A percentile compares a stretch with the other conserved stretches of the same genome.
phyloP scores from a whole-genome alignment of 768 basidiomycete genomes.

The Macrolepiota albuminosa region DNA sequence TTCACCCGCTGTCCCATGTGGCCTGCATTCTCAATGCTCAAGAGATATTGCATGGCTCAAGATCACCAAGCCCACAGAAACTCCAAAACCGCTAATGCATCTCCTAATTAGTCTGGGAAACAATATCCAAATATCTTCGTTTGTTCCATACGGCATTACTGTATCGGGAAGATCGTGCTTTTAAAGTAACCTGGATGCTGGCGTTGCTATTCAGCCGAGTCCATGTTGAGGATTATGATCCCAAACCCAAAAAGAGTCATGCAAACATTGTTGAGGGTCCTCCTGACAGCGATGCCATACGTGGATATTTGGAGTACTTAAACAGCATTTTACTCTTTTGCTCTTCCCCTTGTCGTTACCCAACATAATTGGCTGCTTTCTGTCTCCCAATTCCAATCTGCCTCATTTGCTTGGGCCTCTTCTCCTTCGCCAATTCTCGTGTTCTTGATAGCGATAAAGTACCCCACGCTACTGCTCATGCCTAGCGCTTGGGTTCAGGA shows the following conservation, averaged over 20 bases:
- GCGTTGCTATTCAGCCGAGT: slow-evolving; percentile 28
- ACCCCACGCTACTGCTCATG: slow-evolving; percentile 14
- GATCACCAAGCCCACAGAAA: slow-evolving; percentile 5
- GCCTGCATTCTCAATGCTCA: slow-evolving; percentile 3
- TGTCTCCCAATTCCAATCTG: neutral
- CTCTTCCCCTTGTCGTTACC: neutral
- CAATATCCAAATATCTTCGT: slow-evolving; percentile 19
- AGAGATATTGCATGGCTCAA: neutral
- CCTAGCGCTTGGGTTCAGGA: slow-evolving; percentile 20
- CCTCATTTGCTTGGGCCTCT: neutral
- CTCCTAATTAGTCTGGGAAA: slow-evolving; percentile 27
- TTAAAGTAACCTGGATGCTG: slow-evolving; percentile 18
- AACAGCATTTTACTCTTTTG: slow-evolving; percentile 8
- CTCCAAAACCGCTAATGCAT: neutral
- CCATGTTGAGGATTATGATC: slow-evolving; percentile 26
- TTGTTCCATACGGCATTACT: slow-evolving; percentile 21
- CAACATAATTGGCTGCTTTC: neutral
- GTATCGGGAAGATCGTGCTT: slow-evolving; percentile 31
- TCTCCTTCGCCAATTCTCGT: neutral
- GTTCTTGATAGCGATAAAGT: neutral
- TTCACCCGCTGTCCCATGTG: slow-evolving; percentile 6
- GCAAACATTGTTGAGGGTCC: slow-evolving; percentile 21
- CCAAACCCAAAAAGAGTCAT: slow-evolving; percentile 24
- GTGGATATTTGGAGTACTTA: slow-evolving; percentile 15
- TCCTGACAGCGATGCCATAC: slow-evolving; percentile 19